Percentiles rank a stretch among this genome's conserved stretches.
Conservation (phyloP, 768 basidiomycete species). For the Suillus plorans region DNA sequence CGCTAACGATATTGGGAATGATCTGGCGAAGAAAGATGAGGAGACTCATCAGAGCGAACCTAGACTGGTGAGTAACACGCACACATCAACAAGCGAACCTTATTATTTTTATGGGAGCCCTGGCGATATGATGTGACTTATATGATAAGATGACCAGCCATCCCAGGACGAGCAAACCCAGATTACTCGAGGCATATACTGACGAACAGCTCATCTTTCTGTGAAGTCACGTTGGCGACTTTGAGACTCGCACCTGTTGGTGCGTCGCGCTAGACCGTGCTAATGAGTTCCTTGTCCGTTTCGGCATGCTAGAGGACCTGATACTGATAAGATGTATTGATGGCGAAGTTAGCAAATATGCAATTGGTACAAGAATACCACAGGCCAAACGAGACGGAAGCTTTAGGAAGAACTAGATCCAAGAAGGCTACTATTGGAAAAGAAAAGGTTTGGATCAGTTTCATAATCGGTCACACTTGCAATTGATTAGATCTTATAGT, state of each 20-base stretch:
- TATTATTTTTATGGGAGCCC: not conserved
- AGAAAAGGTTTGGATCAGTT: constrained; percentile 41
- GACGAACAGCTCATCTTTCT: constrained; percentile 60
- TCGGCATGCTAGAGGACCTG: constrained; percentile 54
- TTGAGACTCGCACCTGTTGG: constrained; percentile 54
- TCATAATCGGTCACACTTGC: not conserved
- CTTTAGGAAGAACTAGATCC: constrained; percentile 53
- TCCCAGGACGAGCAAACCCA: constrained; percentile 63
- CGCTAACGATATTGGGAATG: constrained; percentile 14
- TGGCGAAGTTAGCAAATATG: constrained; percentile 47
- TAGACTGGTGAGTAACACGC: constrained; percentile 20
- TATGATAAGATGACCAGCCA: constrained; percentile 40
- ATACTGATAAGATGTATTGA: constrained; percentile 39
- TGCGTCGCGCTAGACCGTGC: constrained; percentile 60
- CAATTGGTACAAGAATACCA: constrained; percentile 67
- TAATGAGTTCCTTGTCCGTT: constrained; percentile 54
- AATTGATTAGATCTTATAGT: not conserved
- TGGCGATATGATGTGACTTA: not conserved
- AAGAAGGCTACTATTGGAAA: constrained; percentile 47
- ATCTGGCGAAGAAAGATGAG: constrained; percentile 14
- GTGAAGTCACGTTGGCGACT: constrained; percentile 49
- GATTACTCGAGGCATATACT: constrained; percentile 61
- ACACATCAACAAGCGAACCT: constrained; percentile 5
- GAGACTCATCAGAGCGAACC: not conserved
- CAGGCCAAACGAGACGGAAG: constrained; percentile 57